phyloP scores from a whole-genome alignment of 768 basidiomycete species.

The Auriscalpium microsporum region DNA sequence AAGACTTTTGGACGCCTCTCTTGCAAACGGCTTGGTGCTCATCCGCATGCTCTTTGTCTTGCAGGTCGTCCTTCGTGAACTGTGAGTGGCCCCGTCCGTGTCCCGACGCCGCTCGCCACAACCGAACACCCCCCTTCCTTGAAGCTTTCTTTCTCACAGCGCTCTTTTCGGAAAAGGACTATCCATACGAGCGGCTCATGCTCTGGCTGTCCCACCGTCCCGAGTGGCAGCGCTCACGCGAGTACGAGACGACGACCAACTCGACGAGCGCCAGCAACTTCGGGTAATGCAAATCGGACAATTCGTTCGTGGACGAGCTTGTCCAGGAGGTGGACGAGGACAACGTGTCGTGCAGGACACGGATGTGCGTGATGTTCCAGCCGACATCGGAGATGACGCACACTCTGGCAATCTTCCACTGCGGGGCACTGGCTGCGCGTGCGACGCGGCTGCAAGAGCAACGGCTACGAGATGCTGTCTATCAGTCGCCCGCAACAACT shows the following conservation, averaged over 20 bases:
- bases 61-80: conserved; percentile 79
- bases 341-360: conserved; percentile 47
- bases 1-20: no score
- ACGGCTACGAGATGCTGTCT: conserved; percentile 67
- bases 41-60: conserved; percentile 2
- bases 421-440: conserved; percentile 80
- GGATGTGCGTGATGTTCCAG: conserved; percentile 81
- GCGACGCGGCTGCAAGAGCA: conserved; percentile 57
- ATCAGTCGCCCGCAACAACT: conserved; percentile 80
- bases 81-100: conserved; percentile 39
- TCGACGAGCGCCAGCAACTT: conserved; percentile 50
- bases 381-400: conserved; percentile 84
- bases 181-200: conserved; percentile 89
- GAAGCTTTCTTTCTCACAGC: conserved; percentile 63
- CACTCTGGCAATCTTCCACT: conserved; percentile 82
- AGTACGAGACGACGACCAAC: conserved; percentile 83
- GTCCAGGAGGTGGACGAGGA: conserved; percentile 42
- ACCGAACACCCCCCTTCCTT: conserved; percentile 16
- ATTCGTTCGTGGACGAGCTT: conserved; percentile 50
- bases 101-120: neutral
- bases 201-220: conserved; percentile 80
- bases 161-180: conserved; percentile 85
- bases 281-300: conserved; percentile 39
- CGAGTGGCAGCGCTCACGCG: conserved; percentile 84
- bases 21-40: no score